Base-by-base conservation (phyloP, 345 rosid species). In the Ceriops zippeliana region DNA sequence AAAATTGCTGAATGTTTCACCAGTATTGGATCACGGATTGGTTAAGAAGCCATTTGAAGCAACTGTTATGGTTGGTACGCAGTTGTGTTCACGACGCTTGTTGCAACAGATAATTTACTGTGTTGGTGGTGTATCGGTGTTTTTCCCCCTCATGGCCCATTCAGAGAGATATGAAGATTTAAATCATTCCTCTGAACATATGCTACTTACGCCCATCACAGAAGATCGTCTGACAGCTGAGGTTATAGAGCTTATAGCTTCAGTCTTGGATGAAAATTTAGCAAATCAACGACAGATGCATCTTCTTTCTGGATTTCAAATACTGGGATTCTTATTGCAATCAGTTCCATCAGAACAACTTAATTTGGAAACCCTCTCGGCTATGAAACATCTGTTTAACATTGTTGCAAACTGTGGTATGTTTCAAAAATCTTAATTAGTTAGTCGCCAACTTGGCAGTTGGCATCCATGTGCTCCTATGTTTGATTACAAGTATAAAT, bases 241-340 rank as follows among this genome's bases (percentile, higher is more conserved):
- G 83, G 97, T 90, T 67, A 81, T 90, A 75, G 97, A 90, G 70
- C 96, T 93, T 75, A 88, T 93, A 74, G 92, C 97, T 81, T 93
- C 96, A 65, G 91, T 93, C 66, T 83, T 93, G 59, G 96, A 93
- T 78, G 98, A 93, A 68, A 90, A 93, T 81, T 81, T 90, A 67
- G 88, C 87, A 79, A 93, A 90, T 78, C 97, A 87, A 79, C 93
- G 90, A 73, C 97, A 93, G 76, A 93, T 93, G 97, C 89, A 86
- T 82, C 83, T 89, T 78, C 93, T 93, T 70, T 87, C 92, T 58
- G 98, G 98, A 79, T 93, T 90, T 75, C 78, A 88, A 58, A 81
- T 93, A 57, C 86, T 93, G 73, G 98, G 98, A 68, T 90, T 90
- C 75, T 80, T 93, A 53, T 76, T 93, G 85, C 97, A 87, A 83